Base-by-base conservation (phyloP, 148 eudicot genomes). In the Pharnaceum exiguum region DNA sequence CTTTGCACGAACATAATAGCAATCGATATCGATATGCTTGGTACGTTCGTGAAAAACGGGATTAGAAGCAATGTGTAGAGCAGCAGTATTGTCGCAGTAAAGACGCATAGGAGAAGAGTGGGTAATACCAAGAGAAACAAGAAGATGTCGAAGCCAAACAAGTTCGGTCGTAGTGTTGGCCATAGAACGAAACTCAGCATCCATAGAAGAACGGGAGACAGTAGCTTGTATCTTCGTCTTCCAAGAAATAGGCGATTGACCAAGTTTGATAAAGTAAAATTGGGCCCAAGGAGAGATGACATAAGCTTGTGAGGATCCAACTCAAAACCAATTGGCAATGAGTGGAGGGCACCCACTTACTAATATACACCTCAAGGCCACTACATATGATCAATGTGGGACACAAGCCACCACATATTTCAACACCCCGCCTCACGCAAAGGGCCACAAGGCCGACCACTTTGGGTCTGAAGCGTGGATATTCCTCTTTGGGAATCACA, bases 1-100 rank as follows among this genome's bases (percentile, higher is more conserved):
- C 42, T 53, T 31, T 0, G 31, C 42, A 2, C 37, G 17, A 1
- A 24, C 13, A 33, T 16, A 33, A 12, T 53, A 42, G 1, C 40
- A 53, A 10, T 53, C 57, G 12, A 32, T 15, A 12, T 53, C 57
- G 2, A 53, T 53, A 26, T 53, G 42, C 10, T 53, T 53, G 2
- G 42, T 32, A 4, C 40, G 17, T 2, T 53, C 57, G 13, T 53
- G 57, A 9, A 53, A 53, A 0, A 53, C 57, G 0, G 37, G 57
- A 5, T 53, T 53, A 3, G 40, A 5, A 2, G 57, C 42, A 4
- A 53, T 53, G n/a, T 53, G 42, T 1, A 32, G 6, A 16, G 35
- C 55, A 24, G 44, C 17, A 3, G n/a, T 11, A 39, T 39, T 39
- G 44, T 39, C 44, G 5, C 44, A 39, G 1, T 5, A 5, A 11